Evolutionary conservation across 2,329 filamentous ascomycete genomes (phyloP).

Genomic region (Fusarium napiforme): DNA sequence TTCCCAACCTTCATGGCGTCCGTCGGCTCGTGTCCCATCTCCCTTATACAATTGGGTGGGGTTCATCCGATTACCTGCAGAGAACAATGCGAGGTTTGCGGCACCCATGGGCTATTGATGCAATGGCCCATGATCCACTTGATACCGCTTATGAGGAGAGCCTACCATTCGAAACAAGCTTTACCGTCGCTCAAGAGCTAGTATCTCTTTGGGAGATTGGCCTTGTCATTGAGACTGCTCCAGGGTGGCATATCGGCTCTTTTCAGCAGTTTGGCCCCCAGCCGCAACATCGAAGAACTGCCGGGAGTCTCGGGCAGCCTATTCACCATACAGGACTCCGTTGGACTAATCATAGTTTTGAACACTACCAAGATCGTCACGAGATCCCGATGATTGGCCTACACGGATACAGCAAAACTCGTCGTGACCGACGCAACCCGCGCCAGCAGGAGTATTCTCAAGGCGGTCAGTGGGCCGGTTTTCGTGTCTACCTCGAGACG

Average conservation of each 20-base stretch:
- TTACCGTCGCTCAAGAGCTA: background rate
- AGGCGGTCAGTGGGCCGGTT: background rate
- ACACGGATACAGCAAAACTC: background rate
- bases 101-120: background rate
- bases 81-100: too few species aligned
- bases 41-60: too few species aligned
- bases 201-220: fast-evolving
- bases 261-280: background rate
- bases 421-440: background rate
- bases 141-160: background rate
- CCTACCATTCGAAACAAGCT: background rate
- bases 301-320: fast-evolving
- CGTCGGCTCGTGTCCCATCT: background rate
- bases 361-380: fast-evolving
- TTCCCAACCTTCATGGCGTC: background rate
- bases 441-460: background rate
- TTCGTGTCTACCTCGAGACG: background rate
- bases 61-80: too few species aligned
- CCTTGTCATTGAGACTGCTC: background rate
- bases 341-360: background rate
- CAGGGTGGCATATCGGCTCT: background rate
- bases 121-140: background rate
- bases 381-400: background rate
- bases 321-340: background rate
- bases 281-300: background rate